phyloP scores from a whole-genome alignment of 331 rosid genomes.

The Cydonia oblonga region DNA sequence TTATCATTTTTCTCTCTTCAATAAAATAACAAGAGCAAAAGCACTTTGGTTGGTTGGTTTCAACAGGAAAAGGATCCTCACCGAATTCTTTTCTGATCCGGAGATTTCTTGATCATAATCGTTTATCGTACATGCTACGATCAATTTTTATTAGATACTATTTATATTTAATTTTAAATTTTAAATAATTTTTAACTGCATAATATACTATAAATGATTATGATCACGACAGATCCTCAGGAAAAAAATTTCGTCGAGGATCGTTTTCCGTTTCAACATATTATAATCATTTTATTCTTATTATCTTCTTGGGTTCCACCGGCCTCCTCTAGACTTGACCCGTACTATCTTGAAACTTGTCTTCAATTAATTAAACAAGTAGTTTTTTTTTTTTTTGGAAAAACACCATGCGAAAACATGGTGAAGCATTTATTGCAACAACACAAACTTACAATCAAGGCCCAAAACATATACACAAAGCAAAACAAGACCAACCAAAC shows the following conservation, averaged over 20 bases:
- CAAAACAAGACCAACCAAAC: too few relatives aligned
- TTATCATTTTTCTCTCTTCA: neutral
- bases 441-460: too few relatives aligned
- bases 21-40: neutral
- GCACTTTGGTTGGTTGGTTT: neutral
- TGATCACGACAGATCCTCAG: fast-evolving
- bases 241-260: too few relatives aligned
- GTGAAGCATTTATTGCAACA: too few relatives aligned
- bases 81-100: too few relatives aligned
- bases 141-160: too few relatives aligned
- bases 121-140: fast-evolving
- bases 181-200: too few relatives aligned
- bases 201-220: fast-evolving
- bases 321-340: neutral
- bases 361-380: neutral
- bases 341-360: neutral
- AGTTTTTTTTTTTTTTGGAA: too few relatives aligned
- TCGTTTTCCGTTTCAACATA: neutral
- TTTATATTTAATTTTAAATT: too few relatives aligned
- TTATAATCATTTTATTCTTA: neutral
- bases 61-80: neutral
- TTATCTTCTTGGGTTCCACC: neutral
- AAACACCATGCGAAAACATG: too few relatives aligned
- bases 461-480: too few relatives aligned
- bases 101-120: fast-evolving